Evolutionary conservation across 225 moss, liverwort and hornwort species (phyloP).

Genomic region (Pleurozium schreberi): DNA sequence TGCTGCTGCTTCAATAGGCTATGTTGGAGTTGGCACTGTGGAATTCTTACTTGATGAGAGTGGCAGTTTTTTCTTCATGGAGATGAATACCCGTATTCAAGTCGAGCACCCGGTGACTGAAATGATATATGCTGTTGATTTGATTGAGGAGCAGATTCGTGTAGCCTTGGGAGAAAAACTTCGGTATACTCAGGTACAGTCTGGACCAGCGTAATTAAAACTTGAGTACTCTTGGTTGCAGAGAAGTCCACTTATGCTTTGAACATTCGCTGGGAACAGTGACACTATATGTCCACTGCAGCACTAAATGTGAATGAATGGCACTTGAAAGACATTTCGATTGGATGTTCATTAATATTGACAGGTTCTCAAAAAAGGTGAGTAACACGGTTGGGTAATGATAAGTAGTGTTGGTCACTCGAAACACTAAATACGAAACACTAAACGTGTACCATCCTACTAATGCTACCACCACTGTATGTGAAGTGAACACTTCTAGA

Average conservation of each 20-base stretch:
- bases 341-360: neutral
- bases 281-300: neutral
- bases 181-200: constrained; percentile 65
- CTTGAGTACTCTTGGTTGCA: neutral
- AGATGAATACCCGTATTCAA: constrained; percentile 99
- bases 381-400: neutral
- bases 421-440: neutral
- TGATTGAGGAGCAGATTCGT: constrained; percentile 98
- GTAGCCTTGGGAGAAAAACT: constrained; percentile 96
- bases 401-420: neutral
- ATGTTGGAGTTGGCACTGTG: constrained; percentile 97
- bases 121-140: constrained; percentile 87
- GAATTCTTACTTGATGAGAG: constrained; percentile 85
- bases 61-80: constrained; percentile 90
- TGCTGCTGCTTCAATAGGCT: constrained; percentile 95
- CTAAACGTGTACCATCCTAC: neutral
- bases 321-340: neutral
- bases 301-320: too few species aligned
- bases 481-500: neutral
- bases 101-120: constrained; percentile 99
- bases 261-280: neutral
- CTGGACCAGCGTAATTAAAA: neutral
- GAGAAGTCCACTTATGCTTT: too few species aligned
- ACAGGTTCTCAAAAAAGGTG: neutral
- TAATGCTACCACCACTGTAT: neutral